phyloP scores from a whole-genome alignment of 78 protist genomes.

The Polysphondylium violaceum region DNA sequence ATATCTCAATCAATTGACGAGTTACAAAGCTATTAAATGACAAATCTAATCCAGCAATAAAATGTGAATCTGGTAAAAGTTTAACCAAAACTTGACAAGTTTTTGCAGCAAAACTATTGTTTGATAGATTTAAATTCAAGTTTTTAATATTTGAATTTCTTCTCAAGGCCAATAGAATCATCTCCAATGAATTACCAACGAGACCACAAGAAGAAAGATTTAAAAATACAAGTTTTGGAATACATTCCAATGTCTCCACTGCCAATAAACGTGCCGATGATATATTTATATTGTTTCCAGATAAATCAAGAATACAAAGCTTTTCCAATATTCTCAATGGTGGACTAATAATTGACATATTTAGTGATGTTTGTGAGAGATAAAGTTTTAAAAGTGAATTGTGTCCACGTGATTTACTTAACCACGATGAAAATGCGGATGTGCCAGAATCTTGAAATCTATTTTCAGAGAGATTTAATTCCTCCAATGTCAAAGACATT shows the following conservation, averaged over 20 bases:
- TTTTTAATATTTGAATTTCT: neutral
- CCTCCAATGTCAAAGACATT: slow-evolving; percentile 65
- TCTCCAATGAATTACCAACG: slow-evolving; percentile 30
- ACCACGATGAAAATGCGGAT: slow-evolving; percentile 28
- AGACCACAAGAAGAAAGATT: slow-evolving; percentile 35
- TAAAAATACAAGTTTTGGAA: neutral
- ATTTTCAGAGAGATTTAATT: slow-evolving; percentile 16
- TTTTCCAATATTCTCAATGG: neutral
- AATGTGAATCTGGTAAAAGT: slow-evolving; percentile 5
- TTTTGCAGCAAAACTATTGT: slow-evolving; percentile 31
- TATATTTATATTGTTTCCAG: slow-evolving; percentile 37
- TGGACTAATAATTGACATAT: slow-evolving; percentile 4
- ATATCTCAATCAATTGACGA: slow-evolving; percentile 28
- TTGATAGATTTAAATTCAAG: slow-evolving; percentile 3
- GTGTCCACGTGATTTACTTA: slow-evolving; percentile 24
- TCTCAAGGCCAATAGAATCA: slow-evolving; percentile 1
- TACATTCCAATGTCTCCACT: slow-evolving; percentile 15
- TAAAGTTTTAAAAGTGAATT: neutral
- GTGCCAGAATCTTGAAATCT: slow-evolving; percentile 71
- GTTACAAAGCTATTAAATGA: slow-evolving; percentile 21
- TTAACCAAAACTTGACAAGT: neutral
- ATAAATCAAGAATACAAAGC: slow-evolving; percentile 5
- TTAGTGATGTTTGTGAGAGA: slow-evolving; percentile 15
- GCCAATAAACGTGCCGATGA: slow-evolving; percentile 2
- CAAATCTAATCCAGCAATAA: slow-evolving; percentile 31